Percentiles rank a stretch among this genome's conserved stretches.
Conservation (phyloP, 2,329 filamentous ascomycete species). For the Trichoderma citrinoviride region DNA sequence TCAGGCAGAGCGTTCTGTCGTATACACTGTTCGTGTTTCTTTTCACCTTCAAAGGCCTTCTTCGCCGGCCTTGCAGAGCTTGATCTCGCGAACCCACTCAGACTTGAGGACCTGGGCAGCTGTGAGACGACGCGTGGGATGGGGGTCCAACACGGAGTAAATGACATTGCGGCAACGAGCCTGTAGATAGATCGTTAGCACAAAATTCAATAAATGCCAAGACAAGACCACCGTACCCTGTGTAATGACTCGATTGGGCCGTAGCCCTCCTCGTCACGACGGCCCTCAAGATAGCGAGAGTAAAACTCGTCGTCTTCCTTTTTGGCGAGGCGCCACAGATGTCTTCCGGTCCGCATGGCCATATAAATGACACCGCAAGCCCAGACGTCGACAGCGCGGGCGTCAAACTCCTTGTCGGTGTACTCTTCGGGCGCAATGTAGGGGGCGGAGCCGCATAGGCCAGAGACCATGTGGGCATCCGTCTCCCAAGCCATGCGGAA, state of each 20-base stretch:
- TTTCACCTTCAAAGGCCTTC: constrained; percentile 69
- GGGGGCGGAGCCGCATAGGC: constrained; percentile 91
- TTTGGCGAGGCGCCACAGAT: constrained; percentile 95
- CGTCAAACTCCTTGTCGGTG: constrained; percentile 91
- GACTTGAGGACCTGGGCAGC: constrained; percentile 96
- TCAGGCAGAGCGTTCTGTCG: constrained; percentile 14
- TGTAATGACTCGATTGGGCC: constrained; percentile 93
- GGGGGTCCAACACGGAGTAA: constrained; percentile 96
- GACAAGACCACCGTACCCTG: constrained; percentile 62
- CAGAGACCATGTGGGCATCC: constrained; percentile 96
- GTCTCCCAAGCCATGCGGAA: constrained; percentile 99
- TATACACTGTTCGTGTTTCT: constrained; percentile 4
- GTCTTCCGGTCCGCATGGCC: constrained; percentile 96
- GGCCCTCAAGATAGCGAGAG: constrained; percentile 85
- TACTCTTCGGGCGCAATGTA: constrained; percentile 99
- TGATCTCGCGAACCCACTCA: constrained; percentile 98
- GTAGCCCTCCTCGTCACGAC: constrained; percentile 92
- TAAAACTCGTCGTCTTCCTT: constrained; percentile 98
- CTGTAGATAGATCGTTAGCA: constrained; percentile 45
- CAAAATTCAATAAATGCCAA: background rate
- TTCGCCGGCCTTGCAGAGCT: constrained; percentile 92
- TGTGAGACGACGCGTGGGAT: constrained; percentile 86
- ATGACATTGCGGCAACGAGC: constrained; percentile 97
- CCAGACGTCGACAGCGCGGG: constrained; percentile 96
- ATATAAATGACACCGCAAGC: constrained; percentile 99